Base-by-base conservation (phyloP, 371 early-diverging fungal genomes). In the Capillidium rhysosporum region DNA sequence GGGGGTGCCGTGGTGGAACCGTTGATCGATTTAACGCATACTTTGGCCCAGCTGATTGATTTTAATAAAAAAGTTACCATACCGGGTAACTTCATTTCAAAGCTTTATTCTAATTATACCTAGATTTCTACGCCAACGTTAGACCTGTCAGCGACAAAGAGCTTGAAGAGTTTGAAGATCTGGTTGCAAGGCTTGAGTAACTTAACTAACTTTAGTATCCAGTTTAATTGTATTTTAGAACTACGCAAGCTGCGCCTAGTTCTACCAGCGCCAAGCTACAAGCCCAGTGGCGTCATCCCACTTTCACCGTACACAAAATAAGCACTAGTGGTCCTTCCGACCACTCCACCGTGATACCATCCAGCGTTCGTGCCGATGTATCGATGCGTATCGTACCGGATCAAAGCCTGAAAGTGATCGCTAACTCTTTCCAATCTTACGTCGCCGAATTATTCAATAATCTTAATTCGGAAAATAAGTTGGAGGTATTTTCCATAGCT, bases 1-100 rank as follows among this genome's bases (percentile, higher is more conserved):
- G 88, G 88, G 49, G 88, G 88, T n/a, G 80, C 82, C 1, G 76
- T 81, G 20, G 76, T 72, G 9, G 85, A 88, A 48, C 88, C 88
- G 16, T 60, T 88, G 56, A 70, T 79, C 24, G 81, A 82, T 54
- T 59, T 88, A 63, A 67, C 85, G 25, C 75, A 82, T 49, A 65
- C 86, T 0, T 61, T 87, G 1, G 60, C 80, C 8, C 66, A 68
- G 40, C 60, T 85, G 30, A 56, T 60, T n/a, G 71, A 73, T 40
- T 63, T 65, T 2, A 65, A 75, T 44, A 78, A 76, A 52, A 66
- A 67, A 2, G 77, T 84, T 7, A 60, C 71, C 43, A 72, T 86
- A 2, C 87, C 87, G 41, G 85, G 84, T 75, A 67, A 7, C 43
- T n/a, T n/a, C 25, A 29, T 7, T 45, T 31, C 21, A 7, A 23